phyloP scores from a whole-genome alignment of 139 green algal species.

The Yamagishiella unicocca region DNA sequence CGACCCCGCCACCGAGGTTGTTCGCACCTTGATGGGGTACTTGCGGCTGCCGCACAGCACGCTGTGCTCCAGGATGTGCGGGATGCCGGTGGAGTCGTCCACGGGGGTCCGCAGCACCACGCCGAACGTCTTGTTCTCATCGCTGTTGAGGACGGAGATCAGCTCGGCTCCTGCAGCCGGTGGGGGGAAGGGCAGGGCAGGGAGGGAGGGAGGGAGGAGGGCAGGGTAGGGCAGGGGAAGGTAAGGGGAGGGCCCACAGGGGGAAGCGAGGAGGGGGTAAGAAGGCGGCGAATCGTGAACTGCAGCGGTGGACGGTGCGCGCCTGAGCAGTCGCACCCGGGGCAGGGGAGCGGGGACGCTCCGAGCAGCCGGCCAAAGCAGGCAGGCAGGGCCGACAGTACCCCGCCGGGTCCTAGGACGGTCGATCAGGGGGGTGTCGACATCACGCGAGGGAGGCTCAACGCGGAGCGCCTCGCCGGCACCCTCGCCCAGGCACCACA shows the following conservation, averaged over 20 bases:
- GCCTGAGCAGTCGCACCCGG: no score
- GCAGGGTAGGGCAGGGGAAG: neutral
- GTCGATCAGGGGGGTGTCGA: no score
- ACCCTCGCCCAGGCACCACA: no score
- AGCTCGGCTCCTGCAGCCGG: slow-evolving; percentile 87
- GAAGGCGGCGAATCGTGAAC: neutral
- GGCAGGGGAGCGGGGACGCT: no score
- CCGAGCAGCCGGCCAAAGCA: no score
- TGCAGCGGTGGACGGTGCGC: no score
- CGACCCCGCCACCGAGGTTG: neutral
- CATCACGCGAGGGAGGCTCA: no score
- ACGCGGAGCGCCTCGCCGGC: no score
- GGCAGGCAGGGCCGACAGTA: no score
- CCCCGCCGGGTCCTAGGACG: no score
- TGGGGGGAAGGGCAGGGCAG: neutral
- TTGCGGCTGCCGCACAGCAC: slow-evolving; percentile 96
- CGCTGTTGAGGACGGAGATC: slow-evolving; percentile 93
- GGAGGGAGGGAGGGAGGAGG: neutral
- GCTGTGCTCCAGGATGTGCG: slow-evolving; percentile 98
- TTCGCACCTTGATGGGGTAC: slow-evolving; percentile 87
- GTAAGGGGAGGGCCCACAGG: no score
- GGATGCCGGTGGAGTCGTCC: slow-evolving; percentile 84
- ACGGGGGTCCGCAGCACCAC: slow-evolving; percentile 94
- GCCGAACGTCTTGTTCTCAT: slow-evolving; percentile 99
- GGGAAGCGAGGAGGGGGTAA: neutral